Percentiles rank a stretch among this genome's conserved stretches.
These are phyloP conservation scores for Paecilomyces dactylethromorphus DNA, from an alignment of 2,329 filamentous ascomycete genomes.

Conservation along the genomic window DNA sequence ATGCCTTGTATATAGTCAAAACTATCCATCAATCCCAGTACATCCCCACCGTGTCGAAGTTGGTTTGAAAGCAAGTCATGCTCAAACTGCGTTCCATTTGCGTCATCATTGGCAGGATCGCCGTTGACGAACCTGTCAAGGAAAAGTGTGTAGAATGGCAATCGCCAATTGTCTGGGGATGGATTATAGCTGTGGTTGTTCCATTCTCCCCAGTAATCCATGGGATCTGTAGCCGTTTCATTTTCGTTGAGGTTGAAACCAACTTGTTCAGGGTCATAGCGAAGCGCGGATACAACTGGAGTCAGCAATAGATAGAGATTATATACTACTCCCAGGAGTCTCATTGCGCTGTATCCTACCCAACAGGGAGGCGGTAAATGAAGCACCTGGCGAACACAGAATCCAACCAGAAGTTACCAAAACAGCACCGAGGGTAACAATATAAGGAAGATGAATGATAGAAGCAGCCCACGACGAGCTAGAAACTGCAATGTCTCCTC, in stretches of 20 bases:
- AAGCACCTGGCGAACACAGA: not conserved
- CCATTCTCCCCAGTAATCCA: constrained; percentile 51
- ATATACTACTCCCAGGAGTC: not conserved
- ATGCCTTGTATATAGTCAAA: constrained; percentile 55
- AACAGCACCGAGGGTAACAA: not conserved
- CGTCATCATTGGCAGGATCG: constrained; percentile 53
- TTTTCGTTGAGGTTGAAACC: constrained; percentile 55
- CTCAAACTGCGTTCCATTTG: constrained; percentile 52
- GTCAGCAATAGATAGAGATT: not conserved
- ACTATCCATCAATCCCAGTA: constrained; percentile 47
- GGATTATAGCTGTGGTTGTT: constrained; percentile 39
- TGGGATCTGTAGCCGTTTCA: constrained; percentile 42
- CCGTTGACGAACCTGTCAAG: constrained; percentile 55
- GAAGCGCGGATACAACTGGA: constrained; percentile 2
- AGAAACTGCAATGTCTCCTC: not conserved
- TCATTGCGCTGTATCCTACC: constrained; percentile 15
- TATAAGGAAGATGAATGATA: not conserved
- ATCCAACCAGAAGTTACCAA: not conserved
- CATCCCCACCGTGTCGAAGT: constrained; percentile 52
- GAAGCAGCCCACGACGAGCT: not conserved
- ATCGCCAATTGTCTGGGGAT: constrained; percentile 53
- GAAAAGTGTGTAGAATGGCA: constrained; percentile 57
- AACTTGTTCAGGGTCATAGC: constrained; percentile 40
- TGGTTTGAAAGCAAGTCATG: constrained; percentile 51
- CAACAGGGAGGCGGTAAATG: not conserved